Base-by-base conservation (phyloP, 345 rosid genomes). In the Lagerstroemia speciosa region DNA sequence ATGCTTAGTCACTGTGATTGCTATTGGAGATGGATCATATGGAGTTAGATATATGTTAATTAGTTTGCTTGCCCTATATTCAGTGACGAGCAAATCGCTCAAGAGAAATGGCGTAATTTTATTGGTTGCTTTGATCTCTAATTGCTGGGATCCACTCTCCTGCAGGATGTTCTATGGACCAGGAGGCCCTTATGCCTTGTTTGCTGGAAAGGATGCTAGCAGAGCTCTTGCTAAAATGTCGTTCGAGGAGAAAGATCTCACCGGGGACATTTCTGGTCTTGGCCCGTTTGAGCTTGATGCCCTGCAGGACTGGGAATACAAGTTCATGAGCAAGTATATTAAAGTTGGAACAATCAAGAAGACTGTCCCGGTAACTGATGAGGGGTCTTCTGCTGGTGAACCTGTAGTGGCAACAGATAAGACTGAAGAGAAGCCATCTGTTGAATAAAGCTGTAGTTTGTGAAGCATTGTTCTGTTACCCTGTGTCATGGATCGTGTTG, bases 211-310 rank as follows among this genome's bases (percentile, higher is more conserved):
- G 81, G 99, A 95, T 53, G 98, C 98, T 0, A 95, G 98, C 88
- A 80, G 94, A 77, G 99, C 99, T 40, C 98, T 95, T 66, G 99
- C 99, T 22, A 95, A 90, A 85, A 95, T 95, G 99, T 95, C 99
- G 4, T 95, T 95, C 43, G 99, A 95, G 63, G 97, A 90, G 2
- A 85, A 84, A 73, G 99, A 95, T 67, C 73, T 95, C 74, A 95
- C 97, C 1, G 92, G 92, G 46, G 99, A 95, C 73, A 84, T 87
- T 70, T 88, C 99, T n/a, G 98, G 96, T 67, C 98, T 95, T 52
- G 94, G 98, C 69, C 91, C 98, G 1, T 92, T 82, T 55, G 99
- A 95, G 82, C 73, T 92, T 65, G 99, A 92, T 8, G 91, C 98
- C 30, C 82, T 95, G 82, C 96, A 87, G 70, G 99, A 95, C 74